phyloP scores from a whole-genome alignment of 2,329 filamentous ascomycete species.

The Fusarium pilosicola region DNA sequence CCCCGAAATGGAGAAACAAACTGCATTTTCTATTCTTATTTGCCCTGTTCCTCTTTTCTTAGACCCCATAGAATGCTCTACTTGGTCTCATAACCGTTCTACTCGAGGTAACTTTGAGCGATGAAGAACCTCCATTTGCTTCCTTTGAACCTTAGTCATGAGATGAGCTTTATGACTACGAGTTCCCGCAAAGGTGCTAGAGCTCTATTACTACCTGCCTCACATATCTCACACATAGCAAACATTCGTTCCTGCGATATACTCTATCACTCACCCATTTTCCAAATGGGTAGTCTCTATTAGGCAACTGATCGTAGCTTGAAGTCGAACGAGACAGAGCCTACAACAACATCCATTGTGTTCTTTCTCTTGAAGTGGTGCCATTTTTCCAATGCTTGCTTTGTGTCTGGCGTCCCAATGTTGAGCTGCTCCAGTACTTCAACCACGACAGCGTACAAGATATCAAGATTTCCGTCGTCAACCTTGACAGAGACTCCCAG shows the following conservation, averaged over 20 bases:
- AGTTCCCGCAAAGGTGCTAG: fast-evolving
- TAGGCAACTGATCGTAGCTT: fast-evolving
- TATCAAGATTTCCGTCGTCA: neutral
- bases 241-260: no score
- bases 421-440: neutral
- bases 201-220: no score
- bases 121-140: no score
- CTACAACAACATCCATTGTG: neutral
- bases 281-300: neutral
- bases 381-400: neutral
- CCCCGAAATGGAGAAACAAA: fast-evolving
- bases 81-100: fast-evolving
- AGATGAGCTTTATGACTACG: no score
- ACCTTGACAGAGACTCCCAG: neutral
- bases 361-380: neutral
- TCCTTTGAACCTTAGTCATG: no score
- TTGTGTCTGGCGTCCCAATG: neutral
- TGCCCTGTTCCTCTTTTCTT: no score
- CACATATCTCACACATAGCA: no score
- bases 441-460: neutral
- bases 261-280: neutral
- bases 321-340: neutral
- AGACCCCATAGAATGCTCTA: fast-evolving
- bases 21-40: fast-evolving
- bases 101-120: no score